Evolutionary conservation across 2,329 filamentous ascomycete genomes (phyloP), one percentile per base, ranked within the genome.

Genomic region (Cercospora sesami): DNA sequence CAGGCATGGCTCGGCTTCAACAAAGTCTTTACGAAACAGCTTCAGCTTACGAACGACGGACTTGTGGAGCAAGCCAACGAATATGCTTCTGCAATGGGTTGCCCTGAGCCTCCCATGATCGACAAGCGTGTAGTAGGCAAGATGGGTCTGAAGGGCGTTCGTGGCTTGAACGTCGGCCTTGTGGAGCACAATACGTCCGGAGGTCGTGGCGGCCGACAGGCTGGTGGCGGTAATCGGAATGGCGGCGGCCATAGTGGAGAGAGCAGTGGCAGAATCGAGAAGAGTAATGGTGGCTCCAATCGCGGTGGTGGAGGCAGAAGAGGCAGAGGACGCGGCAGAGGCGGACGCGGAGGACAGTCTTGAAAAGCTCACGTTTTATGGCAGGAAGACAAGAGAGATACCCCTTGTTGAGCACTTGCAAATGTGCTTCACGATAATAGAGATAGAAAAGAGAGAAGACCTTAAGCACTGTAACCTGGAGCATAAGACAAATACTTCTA

Each of bases 1-100:
- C 79, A 81, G 67, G 81, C 81, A 0, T 84, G 79, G 75, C 76
- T 84, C 12, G 82, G 82, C 26, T 84, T 83, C 76, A 79, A 82
- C 76, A 82, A 82, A 73, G 78, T 78, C 0, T 82, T 80, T 68
- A 72, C 79, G 59, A 82, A 82, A 75, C 79, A 82, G 66, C 72
- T 83, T 42, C 78, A 77, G 55, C 69, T 82, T 10, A 76, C 77
- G 23, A 77, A 79, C 0, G 73, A 75, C 16, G 78, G 78, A 2
- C 74, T 84, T 12, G 82, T 84, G 4, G 74, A 75, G 36, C 68
- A 80, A 53, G 81, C 81, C 10, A 84, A 84, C 68, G 78, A 80
- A 26, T 81, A 82, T 61, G 79, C 82, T 18, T 69, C 63, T 3
- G 77, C 78, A 0, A 81, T 84, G 79, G 80, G 79, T 1, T 82